Percentiles rank a stretch among this genome's conserved stretches.
phyloP scores from a whole-genome alignment of 352 stramenopile genomes.

The Phytophthora crassamura region DNA sequence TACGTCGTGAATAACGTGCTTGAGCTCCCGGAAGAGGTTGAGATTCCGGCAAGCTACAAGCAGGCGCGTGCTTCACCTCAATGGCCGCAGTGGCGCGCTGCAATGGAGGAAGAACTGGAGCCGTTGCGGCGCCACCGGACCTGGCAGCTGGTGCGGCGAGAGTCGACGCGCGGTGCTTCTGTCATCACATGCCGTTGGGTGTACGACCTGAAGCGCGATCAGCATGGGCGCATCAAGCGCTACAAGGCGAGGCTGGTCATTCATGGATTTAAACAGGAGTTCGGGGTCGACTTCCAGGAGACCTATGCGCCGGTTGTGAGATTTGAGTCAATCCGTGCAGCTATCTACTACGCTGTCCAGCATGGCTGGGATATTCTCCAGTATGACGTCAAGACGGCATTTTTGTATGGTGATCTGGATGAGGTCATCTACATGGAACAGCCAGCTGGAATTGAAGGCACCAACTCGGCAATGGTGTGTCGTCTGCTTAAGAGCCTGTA shows the following conservation, averaged over 20 bases:
- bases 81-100: too few relatives aligned
- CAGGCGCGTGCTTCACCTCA: too few relatives aligned
- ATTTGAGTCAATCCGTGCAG: background rate
- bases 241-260: background rate
- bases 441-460: too few relatives aligned
- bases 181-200: constrained; percentile 2
- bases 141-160: too few relatives aligned
- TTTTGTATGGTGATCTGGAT: background rate
- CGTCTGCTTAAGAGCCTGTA: too few relatives aligned
- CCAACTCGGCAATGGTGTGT: too few relatives aligned
- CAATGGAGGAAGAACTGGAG: too few relatives aligned
- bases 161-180: too few relatives aligned
- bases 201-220: background rate
- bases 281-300: background rate
- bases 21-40: too few relatives aligned
- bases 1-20: too few relatives aligned
- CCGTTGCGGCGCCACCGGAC: too few relatives aligned
- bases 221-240: background rate
- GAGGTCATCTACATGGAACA: background rate
- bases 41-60: too few relatives aligned
- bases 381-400: constrained; percentile 3
- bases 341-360: background rate
- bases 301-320: background rate
- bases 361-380: background rate
- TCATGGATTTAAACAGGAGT: background rate